A percentile compares a stretch with the other conserved stretches of the same genome.
phyloP scores from a whole-genome alignment of 495 filamentous ascomycete species.

The Podospora australis region DNA sequence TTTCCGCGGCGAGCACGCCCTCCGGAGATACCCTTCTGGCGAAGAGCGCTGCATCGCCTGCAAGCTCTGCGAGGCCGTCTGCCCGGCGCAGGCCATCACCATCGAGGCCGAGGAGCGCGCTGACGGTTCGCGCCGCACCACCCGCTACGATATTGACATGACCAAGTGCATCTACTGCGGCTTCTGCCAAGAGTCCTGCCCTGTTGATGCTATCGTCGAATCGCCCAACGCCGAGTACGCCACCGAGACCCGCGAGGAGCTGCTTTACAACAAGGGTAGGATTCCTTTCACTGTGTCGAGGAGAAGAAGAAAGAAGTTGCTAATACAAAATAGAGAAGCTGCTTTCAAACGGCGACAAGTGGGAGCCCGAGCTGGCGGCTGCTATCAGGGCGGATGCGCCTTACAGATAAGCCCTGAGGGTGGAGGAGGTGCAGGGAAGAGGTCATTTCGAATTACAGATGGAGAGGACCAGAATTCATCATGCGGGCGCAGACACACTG shows the following conservation, averaged over 20 bases:
- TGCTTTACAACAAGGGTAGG: constrained; percentile 94
- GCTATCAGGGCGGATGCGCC: constrained; percentile 81
- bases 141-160: constrained; percentile 99
- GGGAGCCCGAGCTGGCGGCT: constrained; percentile 95
- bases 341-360: constrained; percentile 87
- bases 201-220: constrained; percentile 96
- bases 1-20: constrained; percentile 94
- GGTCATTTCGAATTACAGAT: constrained; percentile 1
- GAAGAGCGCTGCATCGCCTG: constrained; percentile 99
- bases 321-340: constrained; percentile 51
- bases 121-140: constrained; percentile 89
- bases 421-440: background rate
- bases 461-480: background rate
- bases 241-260: constrained; percentile 92
- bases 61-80: constrained; percentile 97
- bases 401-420: constrained; percentile 58
- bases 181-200: constrained; percentile 98
- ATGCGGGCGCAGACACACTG: constrained; percentile 10
- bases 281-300: background rate
- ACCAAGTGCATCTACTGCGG: constrained; percentile 99
- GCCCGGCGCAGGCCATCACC: constrained; percentile 93
- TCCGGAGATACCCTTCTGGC: constrained; percentile 90
- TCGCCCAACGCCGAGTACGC: constrained; percentile 96
- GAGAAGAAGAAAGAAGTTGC: background rate
- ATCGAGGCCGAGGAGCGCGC: constrained; percentile 98